Base-by-base conservation (phyloP, 768 basidiomycete species). In the Leccinum incarnatum region DNA sequence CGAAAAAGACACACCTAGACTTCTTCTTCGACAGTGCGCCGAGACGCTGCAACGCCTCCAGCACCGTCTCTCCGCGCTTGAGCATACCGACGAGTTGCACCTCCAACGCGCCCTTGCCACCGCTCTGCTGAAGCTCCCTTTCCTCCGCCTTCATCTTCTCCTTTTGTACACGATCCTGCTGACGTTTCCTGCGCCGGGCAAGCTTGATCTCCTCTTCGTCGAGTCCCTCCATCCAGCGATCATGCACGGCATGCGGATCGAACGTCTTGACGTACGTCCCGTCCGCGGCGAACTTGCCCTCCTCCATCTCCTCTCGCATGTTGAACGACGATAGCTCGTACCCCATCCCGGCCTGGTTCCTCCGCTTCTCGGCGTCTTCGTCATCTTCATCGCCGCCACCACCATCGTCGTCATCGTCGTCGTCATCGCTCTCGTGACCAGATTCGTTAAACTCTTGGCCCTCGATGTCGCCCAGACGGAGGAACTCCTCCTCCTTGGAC, bases 261-360 rank as follows among this genome's bases (percentile, higher is more conserved):
- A 88, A 87, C 11, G 88, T 82, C 63, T 89, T 87, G 51, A 91
- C 85, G 69, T 94, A 93, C 67, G 75, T 89, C 50, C 97, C 97
- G 69, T 98, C 96, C 59, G 90, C 91, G 5, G 92, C 88, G 77
- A 99, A 98, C 70, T 94, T 93, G 40, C 97, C 97, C 75, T 98
- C 96, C 69, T 93, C 89, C 89, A 98, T 95, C 80, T 99, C 97
- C 66, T 93, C 89, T 62, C 95, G 88, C 96, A 99, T 98, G 73
- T 99, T 96, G 85, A 99, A 99, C 27, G 93, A 91, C 4, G 91
- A 95, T 10, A 99, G 65, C 69, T 95, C 90, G 74, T 77, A 96
- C 2, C 96, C 97, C 96, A 99, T 98, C 12, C 88, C 89, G 40
- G 80, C 85, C 72, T 91, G 93, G 76, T 83, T 86, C 69, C 81